Evolutionary conservation across 1,139 yeast genomes (phyloP), one percentile per base, ranked within the genome.

Genomic region (Candida buenavistaensis): DNA sequence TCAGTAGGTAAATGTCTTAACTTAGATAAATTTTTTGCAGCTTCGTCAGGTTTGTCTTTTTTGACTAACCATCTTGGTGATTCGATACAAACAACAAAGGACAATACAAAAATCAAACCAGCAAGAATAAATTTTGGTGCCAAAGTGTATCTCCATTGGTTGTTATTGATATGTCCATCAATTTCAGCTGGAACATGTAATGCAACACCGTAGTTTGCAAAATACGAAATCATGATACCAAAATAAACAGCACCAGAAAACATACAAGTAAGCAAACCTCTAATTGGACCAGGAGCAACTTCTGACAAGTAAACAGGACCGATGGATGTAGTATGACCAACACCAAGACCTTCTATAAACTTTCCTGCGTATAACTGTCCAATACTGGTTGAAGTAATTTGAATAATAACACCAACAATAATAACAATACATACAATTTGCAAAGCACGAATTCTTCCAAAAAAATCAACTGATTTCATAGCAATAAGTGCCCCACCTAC

Each of bases 291-390:
- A 5, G 82, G 82, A 8, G 81, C 66, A 27, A 74, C 68, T 51
- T 77, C 82, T 3, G 78, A 63, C 32, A 74, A 36, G 27, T 43
- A 43, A 28, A 74, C 59, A 8, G 83, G 82, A 11, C 80, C 81
- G 37, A 74, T 68, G 14, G 79, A 73, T 7, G 78, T 68, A 10
- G 81, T 75, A 47, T 75, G 75, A 8, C 83, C 82, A 33, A 78
- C 60, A 6, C 78, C 79, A 21, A 76, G 52, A 10, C 80, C 80
- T 46, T 76, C 79, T 30, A 77, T 55, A 25, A 76, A 56, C 41
- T 82, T 59, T 16, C 82, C 82, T 26, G 75, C 78, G 39, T 71
- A 72, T 32, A 75, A 55, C 49, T 74, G 80, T 13, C 78, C 80
- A 20, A 73, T 59, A 12, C 45, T 33, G 31, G 48, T 50, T 10